phyloP scores from a whole-genome alignment of 2,329 filamentous ascomycete genomes.

The Calonectria honghensis region DNA sequence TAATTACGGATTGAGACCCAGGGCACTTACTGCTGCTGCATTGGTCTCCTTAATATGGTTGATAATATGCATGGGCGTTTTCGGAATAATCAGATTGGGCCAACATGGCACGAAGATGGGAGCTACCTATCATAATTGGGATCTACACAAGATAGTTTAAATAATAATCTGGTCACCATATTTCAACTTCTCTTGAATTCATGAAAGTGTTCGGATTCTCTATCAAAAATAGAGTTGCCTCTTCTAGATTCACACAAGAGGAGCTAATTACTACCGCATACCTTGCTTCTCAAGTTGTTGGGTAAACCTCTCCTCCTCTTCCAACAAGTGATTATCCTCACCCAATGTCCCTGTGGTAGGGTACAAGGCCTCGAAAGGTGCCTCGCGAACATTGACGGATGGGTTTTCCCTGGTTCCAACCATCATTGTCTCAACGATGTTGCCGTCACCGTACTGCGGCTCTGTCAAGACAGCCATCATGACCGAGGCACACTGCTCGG shows the following conservation, averaged over 20 bases:
- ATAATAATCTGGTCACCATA: not conserved
- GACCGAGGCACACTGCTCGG: constrained; percentile 29
- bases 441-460: constrained; percentile 41
- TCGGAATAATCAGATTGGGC: not conserved
- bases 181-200: not conserved
- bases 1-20: constrained; percentile 13
- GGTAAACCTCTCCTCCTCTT: not conserved
- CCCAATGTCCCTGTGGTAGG: constrained; percentile 1
- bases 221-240: not conserved
- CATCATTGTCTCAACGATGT: constrained; percentile 43
- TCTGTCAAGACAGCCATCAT: constrained; percentile 34
- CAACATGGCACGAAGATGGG: not conserved
- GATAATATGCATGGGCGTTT: not conserved
- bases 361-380: constrained; percentile 4
- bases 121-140: not conserved
- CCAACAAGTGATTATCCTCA: not conserved
- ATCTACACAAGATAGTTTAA: not conserved
- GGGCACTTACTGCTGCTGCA: not conserved
- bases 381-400: constrained; percentile 28
- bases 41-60: not conserved
- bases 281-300: not conserved
- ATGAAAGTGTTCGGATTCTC: not conserved
- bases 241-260: not conserved
- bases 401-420: constrained; percentile 33
- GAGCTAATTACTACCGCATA: not conserved